Base-by-base conservation (phyloP, 2,329 filamentous ascomycete genomes). In the Fusarium tricinctum region DNA sequence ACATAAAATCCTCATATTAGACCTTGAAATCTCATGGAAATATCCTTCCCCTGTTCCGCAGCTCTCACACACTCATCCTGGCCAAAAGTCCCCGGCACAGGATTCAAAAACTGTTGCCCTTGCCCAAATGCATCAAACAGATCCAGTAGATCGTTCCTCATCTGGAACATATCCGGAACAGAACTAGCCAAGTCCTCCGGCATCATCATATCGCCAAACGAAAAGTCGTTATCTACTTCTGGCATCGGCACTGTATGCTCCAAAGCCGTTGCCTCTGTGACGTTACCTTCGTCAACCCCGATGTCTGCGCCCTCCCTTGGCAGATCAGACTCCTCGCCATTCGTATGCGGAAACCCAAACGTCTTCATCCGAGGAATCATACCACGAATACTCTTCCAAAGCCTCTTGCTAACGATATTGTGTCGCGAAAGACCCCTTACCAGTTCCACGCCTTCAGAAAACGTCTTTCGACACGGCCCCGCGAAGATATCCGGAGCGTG, bases 401-500 rank as follows among this genome's bases (percentile, higher is more conserved):
- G 53, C 1, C 80, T 64, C 1, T 74, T 72, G 28, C 78, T 80
- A 0, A 73, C 75, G 0, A 68, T 68, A n/a, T 74, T 78, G 26
- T 79, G 66, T 0, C 74, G 69, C 1, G 78, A 80, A 20, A 80
- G 73, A 1, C 72, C 73, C 14, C 73, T 69, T 2, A 81, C 72
- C 0, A 80, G 70, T 2, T 77, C 73, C 4, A 78, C 72, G 0
- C 76, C 78, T 0, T 77, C 74, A 5, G 72, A 58, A 26, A 80
- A 80, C 5, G 64, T 76, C 33, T 75, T 73, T 6, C 76, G 72
- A 51, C 78, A 79, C 0, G 72, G 70, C 10, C 78, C 78, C 4
- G 80, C 78, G 49, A 84, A 85, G 4, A 74, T 74, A 3, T 75
- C 73, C 0, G 83, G 82, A 0, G 80, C 81, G 63, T 84, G 81